A percentile compares a stretch with the other conserved stretches of the same genome.
phyloP scores from a whole-genome alignment of 768 basidiomycete genomes.

The Mycena alexandri region DNA sequence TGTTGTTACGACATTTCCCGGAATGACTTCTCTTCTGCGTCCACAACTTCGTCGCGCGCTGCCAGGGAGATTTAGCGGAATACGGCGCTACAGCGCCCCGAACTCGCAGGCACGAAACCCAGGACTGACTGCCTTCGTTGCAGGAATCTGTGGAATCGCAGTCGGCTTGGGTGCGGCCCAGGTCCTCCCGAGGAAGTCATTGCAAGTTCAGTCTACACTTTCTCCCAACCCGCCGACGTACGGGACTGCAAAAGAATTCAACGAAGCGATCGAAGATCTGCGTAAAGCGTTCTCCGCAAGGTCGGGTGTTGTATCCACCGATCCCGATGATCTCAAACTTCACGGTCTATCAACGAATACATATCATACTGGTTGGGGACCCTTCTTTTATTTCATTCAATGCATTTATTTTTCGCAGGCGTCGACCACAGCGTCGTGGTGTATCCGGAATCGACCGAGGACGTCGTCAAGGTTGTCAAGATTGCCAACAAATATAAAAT shows the following conservation, averaged over 20 bases:
- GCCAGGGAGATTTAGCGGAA: no score
- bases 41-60: no score
- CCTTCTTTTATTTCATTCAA: background rate
- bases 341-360: constrained; percentile 28
- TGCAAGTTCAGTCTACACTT: background rate
- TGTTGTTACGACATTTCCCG: no score
- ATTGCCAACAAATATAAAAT: constrained; percentile 80
- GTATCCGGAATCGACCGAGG: constrained; percentile 78
- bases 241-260: constrained; percentile 22
- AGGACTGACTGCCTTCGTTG: background rate
- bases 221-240: background rate
- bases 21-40: no score
- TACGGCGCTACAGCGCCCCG: background rate
- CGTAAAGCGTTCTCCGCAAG: constrained; percentile 10
- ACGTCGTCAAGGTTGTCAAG: constrained; percentile 84
- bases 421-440: constrained; percentile 71
- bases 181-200: background rate
- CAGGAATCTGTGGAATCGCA: constrained; percentile 26
- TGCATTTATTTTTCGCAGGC: constrained; percentile 52
- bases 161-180: constrained; percentile 18
- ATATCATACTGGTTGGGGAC: constrained; percentile 21
- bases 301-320: constrained; percentile 17
- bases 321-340: constrained; percentile 20
- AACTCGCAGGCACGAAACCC: background rate
- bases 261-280: constrained; percentile 14